Evolutionary conservation across 192 early-diverging fungal genomes (phyloP), one percentile per base, ranked within the genome.

Genomic region (Funneliformis mosseae): DNA sequence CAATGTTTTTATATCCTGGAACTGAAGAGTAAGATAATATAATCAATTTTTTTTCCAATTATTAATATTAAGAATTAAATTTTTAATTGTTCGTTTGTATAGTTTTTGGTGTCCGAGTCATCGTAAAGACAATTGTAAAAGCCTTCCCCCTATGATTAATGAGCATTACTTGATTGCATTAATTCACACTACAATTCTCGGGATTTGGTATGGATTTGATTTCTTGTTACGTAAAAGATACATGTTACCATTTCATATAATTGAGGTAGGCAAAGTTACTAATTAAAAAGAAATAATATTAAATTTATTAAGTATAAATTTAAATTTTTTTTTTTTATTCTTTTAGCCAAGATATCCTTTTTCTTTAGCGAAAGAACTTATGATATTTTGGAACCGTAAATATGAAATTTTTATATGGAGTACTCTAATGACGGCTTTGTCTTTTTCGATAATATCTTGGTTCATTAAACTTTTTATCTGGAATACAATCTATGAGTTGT

Each of bases 71-170:
- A 10, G 14, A 38, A 60, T 39, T 23, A 27, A 60, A 16, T 28
- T 6, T 60, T 75, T 12, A 75, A 28, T 10, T 33, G 8, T 33
- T 14, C 10, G n/a, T 50, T 50, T 50, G 11, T 60, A 10, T n/a
- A 75, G 74, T 27, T 75, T 75, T 55, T 75, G 74, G 74, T 75
- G 74, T 60, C 74, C 74, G 33, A 38, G 23, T 60, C 38, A 75
- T 27, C 23, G 48, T n/a, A 75, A 75, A 75, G 74, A 75, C 8
- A 75, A 27, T n/a, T 75, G 74, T 55, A 50, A 60, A 60, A 27
- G 55, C 38, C 28, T 60, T 27, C 45, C n/a, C 14, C 55, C 74
- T 27, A 60, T 55, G 48, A 39, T 75, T 21, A 75, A 75, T 39
- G 74, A 75, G 38, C 38, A 75, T 75, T 55, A 60, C 11, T 16